Evolutionary conservation across 2,329 filamentous ascomycete species (phyloP), one percentile per base, ranked within the genome.

Genomic region (Trichophaea hybrida): DNA sequence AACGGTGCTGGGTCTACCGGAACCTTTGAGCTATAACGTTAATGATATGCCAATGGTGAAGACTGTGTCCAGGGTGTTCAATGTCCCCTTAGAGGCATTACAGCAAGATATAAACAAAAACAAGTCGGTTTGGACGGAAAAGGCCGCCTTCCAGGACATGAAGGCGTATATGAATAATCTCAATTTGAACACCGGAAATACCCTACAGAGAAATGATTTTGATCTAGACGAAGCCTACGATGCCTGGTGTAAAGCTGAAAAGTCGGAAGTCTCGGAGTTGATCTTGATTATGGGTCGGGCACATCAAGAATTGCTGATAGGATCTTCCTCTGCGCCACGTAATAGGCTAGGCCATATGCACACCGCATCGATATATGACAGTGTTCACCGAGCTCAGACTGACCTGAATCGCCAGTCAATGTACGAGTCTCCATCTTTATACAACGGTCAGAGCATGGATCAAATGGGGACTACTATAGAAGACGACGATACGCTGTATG

Each of bases 1-100:
- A 77, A 79, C 57, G 76, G 77, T 51, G 76, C 74, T 67, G 77
- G 82, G 82, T 38, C 80, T 80, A 52, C 86, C 84, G 6, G 78
- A 86, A 59, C 89, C 91, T 8, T 75, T 94, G 60, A 93, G 83
- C 69, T 88, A 95, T 72, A 88, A 96, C 72, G 85, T 97, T 70
- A 95, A 93, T 73, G 93, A 98, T 70, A 98, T 98, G 93, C 84
- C 84, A 40, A 80, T 96, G 73, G 93, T 95, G 33, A 85, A 93
- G 71, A 80, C 85, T 38, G 90, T 98, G 32, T 86, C 85, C 55
- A 84, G 80, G 68, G 86, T 96, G 64, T 98, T 97, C 73, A 86
- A 85, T 49, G 78, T 91, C 61, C 82, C 83, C 48, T 82, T 85
- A 65, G 82, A 83, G 1, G 83, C 93, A 66, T 84, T 90, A 5